Percentiles rank a stretch among this genome's conserved stretches.
Evolutionary conservation across 306 rosid genomes (phyloP).

Genomic region (Acacia acuminata): DNA sequence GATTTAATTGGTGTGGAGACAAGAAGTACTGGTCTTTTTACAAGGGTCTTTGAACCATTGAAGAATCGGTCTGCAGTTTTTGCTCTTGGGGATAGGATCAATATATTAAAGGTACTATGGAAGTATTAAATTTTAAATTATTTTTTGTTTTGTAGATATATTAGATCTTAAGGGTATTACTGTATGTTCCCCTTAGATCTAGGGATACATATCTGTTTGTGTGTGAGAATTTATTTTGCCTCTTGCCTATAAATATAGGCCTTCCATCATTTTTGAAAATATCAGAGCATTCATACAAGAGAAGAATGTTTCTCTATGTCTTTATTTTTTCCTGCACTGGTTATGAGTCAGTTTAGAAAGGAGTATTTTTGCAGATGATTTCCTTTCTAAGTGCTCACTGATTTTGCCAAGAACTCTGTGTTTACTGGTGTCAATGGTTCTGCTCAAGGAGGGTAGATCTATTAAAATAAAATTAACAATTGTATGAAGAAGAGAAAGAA

Average conservation of each 20-base stretch:
- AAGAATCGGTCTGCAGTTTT: constrained; percentile 97
- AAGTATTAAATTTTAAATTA: background rate
- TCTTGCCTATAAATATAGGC: background rate
- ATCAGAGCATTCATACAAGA: background rate
- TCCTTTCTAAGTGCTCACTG: constrained; percentile 15
- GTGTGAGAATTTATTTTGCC: background rate
- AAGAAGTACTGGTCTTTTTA: constrained; percentile 76
- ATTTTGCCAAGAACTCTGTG: constrained; percentile 11
- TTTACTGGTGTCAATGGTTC: background rate
- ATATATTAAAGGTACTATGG: constrained; percentile 65
- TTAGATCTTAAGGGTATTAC: background rate
- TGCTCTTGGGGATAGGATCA: constrained; percentile 93
- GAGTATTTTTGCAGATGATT: constrained; percentile 16
- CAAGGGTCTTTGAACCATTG: constrained; percentile 85
- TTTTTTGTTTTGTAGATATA: background rate
- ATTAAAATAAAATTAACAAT: constrained; percentile 7
- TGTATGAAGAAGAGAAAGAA: background rate
- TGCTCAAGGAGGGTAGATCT: constrained; percentile 16
- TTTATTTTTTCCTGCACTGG: background rate
- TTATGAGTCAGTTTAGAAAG: constrained; percentile 1
- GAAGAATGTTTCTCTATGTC: background rate
- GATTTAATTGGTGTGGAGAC: constrained; percentile 98
- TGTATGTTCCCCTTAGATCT: background rate
- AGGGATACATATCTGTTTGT: background rate
- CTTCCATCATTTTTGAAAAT: background rate